Evolutionary conservation across 2,329 filamentous ascomycete genomes (phyloP), one percentile per base, ranked within the genome.

Genomic region (Talaromyces atroroseus): DNA sequence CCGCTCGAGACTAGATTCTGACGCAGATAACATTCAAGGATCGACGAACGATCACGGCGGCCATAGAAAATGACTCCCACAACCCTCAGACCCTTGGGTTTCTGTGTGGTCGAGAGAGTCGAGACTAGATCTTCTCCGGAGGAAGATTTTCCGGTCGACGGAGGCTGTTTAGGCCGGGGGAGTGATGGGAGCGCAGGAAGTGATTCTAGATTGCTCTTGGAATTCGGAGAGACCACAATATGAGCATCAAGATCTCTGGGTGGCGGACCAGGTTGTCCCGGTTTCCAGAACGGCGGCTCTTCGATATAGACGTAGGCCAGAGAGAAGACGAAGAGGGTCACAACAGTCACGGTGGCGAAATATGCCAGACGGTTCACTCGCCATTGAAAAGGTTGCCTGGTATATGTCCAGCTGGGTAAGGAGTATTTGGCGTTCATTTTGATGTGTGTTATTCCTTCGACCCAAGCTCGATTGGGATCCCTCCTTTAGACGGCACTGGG

Each of bases 281-380:
- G 21, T 29, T 42, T 24, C 56, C 45, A 50, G 26, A 58, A 54
- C 8, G 56, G 51, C 26, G 56, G 56, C 32, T 58, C 56, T 54
- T 58, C 56, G 12, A 49, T 40, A 38, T 58, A 58, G 56, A 58
- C 56, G 29, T 58, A 58, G 38, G 56, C 56, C 10, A 58, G 40
- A 16, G 56, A 58, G 12, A 58, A 58, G 7, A 58, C 44, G 23
- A 58, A 40, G 16, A 58, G 21, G 14, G 56, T 34, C 45, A 54
- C 50, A 23, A 58, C 32, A 14, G 50, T 38, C 7, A 58, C 45
- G 26, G 47, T 46, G 26, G 56, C 56, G 23, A 58, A 54, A 47
- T 58, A 58, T 32, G 34, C 24, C 40, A 58, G 18, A 16, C 56
- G 50, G 42, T 46, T 52, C 16, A 54, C 29, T n/a, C 56, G 56